Base-by-base conservation (phyloP, 139 green algal species). In the Chlamydomonas asymmetrica region DNA sequence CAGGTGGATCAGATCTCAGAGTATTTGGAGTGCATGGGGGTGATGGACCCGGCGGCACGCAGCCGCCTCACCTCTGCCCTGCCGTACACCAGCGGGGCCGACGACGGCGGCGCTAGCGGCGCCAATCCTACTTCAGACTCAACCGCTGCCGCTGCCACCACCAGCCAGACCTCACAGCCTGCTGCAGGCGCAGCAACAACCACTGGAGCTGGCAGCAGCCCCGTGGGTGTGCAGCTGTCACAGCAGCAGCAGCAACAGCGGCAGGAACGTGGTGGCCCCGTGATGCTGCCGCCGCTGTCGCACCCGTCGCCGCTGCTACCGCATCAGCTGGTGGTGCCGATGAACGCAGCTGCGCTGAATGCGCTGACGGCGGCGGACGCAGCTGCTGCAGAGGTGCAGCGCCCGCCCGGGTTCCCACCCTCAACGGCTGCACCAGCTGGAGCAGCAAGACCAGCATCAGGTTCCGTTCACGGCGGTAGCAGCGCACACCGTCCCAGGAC, bases 1-100 rank as follows among this genome's bases (percentile, higher is more conserved):
- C 45, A 94, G 72, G 72, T 89, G 20, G 60, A 90, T 40, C 86
- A 93, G 22, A 81, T 97, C 40, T 84, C 92, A 35, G 79, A 77
- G 41, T 96, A 97, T 73, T 80, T 97, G 60, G 54, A 86, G 45
- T 78, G 90, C 63, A 97, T 97, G 92, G 92, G 92, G 0, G 88
- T 97, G 4, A 81, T 76, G 38, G 81, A 88, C 64, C 65, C 68
- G 9, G 73, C 59, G 39, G 56, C 86, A n/a, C 80, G 82, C 54
- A 61, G 34, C 48, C 68, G 78, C 31, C 74, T 93, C 49, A 83
- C 85, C 27, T 57, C 56, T 27, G 29, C 66, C 1, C 65, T 89
- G 35, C 84, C 87, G 5, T 76, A 72, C 63, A 49, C 60, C 9
- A 41, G 73, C 25, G 57, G 18, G 20, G 61, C 4, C 1, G 64